Conservation (phyloP, 2,329 filamentous ascomycete species). For the Clonostachys rosea region DNA sequence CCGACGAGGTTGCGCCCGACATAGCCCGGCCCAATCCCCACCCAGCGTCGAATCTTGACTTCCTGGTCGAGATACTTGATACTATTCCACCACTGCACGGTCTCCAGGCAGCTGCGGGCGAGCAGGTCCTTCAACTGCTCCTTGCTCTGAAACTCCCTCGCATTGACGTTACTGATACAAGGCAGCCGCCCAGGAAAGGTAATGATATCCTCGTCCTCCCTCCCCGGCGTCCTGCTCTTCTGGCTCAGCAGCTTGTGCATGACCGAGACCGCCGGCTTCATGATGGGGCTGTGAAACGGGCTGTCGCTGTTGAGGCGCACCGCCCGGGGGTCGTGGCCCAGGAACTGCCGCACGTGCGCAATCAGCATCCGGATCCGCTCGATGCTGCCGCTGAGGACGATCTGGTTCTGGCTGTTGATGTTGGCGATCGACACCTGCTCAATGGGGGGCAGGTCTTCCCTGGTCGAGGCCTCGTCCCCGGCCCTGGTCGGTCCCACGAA, state of each 20-base stretch:
- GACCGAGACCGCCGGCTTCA: slow-evolving; percentile 75
- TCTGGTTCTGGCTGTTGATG: slow-evolving; percentile 94
- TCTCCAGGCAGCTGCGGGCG: slow-evolving; percentile 81
- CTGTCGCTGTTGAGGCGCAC: slow-evolving; percentile 83
- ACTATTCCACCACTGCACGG: slow-evolving; percentile 91
- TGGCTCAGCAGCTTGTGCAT: slow-evolving; percentile 66
- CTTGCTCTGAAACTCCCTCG: slow-evolving; percentile 68
- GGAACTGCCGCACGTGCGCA: slow-evolving; percentile 81
- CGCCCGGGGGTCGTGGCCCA: slow-evolving; percentile 84
- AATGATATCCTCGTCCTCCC: slow-evolving; percentile 59
- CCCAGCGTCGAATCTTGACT: slow-evolving; percentile 75
- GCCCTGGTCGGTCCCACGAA: slow-evolving; percentile 68
- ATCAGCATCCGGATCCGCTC: slow-evolving; percentile 76
- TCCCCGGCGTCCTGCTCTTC: slow-evolving; percentile 47
- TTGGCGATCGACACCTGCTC: slow-evolving; percentile 89
- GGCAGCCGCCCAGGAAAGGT: slow-evolving; percentile 71
- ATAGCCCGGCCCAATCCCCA: slow-evolving; percentile 90
- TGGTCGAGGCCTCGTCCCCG: slow-evolving; percentile 64
- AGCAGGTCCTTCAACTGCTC: slow-evolving; percentile 75
- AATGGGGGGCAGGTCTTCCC: slow-evolving; percentile 66
- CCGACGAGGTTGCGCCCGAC: slow-evolving; percentile 91
- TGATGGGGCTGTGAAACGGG: slow-evolving; percentile 88
- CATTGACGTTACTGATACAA: slow-evolving; percentile 84
- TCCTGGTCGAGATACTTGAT: slow-evolving; percentile 86
- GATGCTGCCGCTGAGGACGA: slow-evolving; percentile 86